Evolutionary conservation across 495 filamentous ascomycete genomes (phyloP), one percentile per base, ranked within the genome.

Genomic region (Daldinia grandis): DNA sequence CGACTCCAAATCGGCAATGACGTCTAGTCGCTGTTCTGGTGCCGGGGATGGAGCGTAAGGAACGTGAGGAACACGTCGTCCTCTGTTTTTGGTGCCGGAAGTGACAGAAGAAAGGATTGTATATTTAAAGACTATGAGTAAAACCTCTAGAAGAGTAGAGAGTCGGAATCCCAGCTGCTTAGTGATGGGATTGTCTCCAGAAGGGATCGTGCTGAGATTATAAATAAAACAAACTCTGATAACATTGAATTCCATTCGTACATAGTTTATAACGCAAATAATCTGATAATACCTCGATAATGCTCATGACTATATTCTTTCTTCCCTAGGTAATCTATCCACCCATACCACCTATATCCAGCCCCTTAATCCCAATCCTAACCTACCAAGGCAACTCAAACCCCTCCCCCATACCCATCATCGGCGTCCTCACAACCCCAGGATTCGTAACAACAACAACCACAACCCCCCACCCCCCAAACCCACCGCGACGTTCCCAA

Each of bases 391-490:
- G 55, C 15, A 95, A 80, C 74, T 92, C 90, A 61, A 87, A 79
- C 5, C 90, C 90, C 69, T 89, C 87, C 85, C 88, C 89, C 87
- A 74, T 80, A 84, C 50, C 87, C 90, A 71, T 14, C 49, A 95
- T 80, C 7, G 84, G 87, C 37, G 91, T 93, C 78, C 86, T 89
- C 33, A 95, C 92, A 0, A 92, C 90, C 1, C 57, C 64, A 0
- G 64, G 64, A 4, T 68, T 92, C 92, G 81, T 94, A 91, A 79
- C 93, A n/a, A 79, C 93, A n/a, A 61, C 64, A 0, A 68, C 64
- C 57, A 10, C 8, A 15, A 61, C 64, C 25, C 64, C 64, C 10
- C 49, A n/a, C 31, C 57, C 64, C 28, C 62, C 21, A 68, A 78
- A 7, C 82, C 84, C 9, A 95, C 81, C 1, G 85, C 85, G 70